Evolutionary conservation across 257 asterid genomes (phyloP).

Genomic region (Penstemon newberryi): DNA sequence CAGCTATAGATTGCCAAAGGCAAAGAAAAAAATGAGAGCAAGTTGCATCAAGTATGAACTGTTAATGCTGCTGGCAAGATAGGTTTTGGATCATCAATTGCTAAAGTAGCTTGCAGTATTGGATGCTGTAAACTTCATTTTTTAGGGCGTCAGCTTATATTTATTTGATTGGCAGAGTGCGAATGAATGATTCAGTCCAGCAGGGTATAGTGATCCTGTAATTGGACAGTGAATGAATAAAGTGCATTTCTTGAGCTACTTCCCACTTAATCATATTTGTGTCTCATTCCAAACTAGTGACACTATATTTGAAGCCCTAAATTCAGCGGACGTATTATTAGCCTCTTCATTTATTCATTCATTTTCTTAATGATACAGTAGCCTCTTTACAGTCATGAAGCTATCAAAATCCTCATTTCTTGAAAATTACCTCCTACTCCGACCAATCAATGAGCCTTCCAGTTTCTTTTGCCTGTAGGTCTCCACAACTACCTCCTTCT

Average conservation of each 20-base stretch:
- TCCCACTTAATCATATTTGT: not conserved
- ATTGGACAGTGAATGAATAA: not conserved
- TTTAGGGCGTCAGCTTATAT: not conserved
- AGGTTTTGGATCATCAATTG: not conserved
- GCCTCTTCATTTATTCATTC: not conserved
- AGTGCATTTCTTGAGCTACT: not conserved
- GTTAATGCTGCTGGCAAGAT: not conserved
- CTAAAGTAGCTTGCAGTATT: not conserved
- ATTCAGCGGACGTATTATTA: not conserved
- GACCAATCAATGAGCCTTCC: conserved; percentile 1
- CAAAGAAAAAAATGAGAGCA: not conserved
- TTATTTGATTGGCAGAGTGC: not conserved
- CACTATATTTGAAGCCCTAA: not conserved
- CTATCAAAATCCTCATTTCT: conserved; percentile 5
- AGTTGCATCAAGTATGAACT: not conserved
- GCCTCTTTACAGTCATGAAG: not conserved
- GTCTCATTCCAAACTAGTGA: not conserved
- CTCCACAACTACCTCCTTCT: conserved; percentile 13
- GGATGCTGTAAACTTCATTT: not conserved
- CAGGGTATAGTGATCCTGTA: not conserved
- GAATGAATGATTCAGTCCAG: not conserved
- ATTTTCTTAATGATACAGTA: not conserved
- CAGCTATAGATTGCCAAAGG: not conserved
- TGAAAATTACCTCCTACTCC: not conserved
- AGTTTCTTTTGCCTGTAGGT: not conserved